Percentiles rank a stretch among this genome's conserved stretches.
phyloP scores from a whole-genome alignment of 2,329 filamentous ascomycete species.

The Xylariaceae sp. region DNA sequence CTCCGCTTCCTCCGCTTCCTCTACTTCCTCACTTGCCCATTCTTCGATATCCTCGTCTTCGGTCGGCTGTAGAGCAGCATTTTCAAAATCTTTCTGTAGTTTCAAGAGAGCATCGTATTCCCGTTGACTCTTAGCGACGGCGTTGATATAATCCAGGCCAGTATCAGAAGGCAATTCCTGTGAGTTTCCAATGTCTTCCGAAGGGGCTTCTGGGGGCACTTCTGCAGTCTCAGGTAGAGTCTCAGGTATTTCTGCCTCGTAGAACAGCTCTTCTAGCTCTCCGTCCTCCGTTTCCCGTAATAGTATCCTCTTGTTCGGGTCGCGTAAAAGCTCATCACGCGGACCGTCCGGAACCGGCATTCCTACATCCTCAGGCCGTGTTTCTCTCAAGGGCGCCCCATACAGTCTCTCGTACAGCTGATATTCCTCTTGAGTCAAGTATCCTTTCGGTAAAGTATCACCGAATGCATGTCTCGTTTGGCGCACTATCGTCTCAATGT shows the following conservation, averaged over 20 bases:
- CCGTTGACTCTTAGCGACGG: constrained; percentile 55
- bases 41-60: constrained; percentile 38
- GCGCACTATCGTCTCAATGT: constrained; percentile 58
- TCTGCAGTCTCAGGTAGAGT: constrained; percentile 26
- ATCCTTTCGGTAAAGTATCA: constrained; percentile 72
- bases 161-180: constrained; percentile 37
- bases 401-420: constrained; percentile 79
- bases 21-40: constrained; percentile 35
- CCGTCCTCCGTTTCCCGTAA: constrained; percentile 60
- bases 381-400: constrained; percentile 70
- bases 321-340: constrained; percentile 9
- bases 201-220: constrained; percentile 28
- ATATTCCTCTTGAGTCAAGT: constrained; percentile 72
- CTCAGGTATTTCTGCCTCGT: constrained; percentile 31
- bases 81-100: constrained; percentile 61
- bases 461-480: constrained; percentile 75
- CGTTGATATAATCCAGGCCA: constrained; percentile 48
- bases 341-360: constrained; percentile 42
- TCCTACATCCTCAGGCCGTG: constrained; percentile 61
- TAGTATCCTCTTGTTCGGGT: constrained; percentile 46
- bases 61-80: constrained; percentile 39
- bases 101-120: constrained; percentile 58
- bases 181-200: constrained; percentile 14
- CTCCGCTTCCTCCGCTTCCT: constrained; percentile 37
- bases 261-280: constrained; percentile 63